Conservation (phyloP, 345 rosid species). For the Physaria fendleri region DNA sequence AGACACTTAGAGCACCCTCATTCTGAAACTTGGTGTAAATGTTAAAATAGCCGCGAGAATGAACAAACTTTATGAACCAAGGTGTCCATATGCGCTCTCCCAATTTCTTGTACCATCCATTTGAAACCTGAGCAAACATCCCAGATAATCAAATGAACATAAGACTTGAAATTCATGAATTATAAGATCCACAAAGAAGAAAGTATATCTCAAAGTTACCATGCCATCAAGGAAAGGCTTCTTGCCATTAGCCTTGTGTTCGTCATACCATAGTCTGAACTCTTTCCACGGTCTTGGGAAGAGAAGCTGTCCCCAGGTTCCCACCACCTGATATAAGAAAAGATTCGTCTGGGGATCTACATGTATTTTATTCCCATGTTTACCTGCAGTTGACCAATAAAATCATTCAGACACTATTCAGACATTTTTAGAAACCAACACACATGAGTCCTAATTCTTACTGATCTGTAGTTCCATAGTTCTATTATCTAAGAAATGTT, state of each 20-base stretch:
- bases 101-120: conserved; percentile 84
- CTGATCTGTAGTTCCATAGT: background rate
- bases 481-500: background rate
- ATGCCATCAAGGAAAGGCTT: conserved; percentile 91
- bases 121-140: conserved; percentile 54
- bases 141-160: background rate
- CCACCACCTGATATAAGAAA: conserved; percentile 88
- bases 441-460: conserved; percentile 1
- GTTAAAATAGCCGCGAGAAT: conserved; percentile 75
- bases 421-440: background rate
- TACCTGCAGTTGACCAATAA: conserved; percentile 45
- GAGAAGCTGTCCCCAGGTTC: conserved; percentile 98
- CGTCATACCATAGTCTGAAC: conserved; percentile 88
- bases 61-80: conserved; percentile 90
- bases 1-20: conserved; percentile 75
- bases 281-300: conserved; percentile 99
- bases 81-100: conserved; percentile 98
- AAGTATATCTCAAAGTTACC: conserved; percentile 39
- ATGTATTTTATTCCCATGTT: conserved; percentile 70
- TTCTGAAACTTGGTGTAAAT: conserved; percentile 66
- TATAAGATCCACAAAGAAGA: background rate
- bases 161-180: background rate
- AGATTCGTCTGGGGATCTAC: conserved; percentile 46
- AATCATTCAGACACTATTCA: conserved; percentile 2
- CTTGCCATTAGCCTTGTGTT: conserved; percentile 65